Conservation (phyloP, 1,284 basidiomycete species). For the Heterobasidion parviporum region DNA sequence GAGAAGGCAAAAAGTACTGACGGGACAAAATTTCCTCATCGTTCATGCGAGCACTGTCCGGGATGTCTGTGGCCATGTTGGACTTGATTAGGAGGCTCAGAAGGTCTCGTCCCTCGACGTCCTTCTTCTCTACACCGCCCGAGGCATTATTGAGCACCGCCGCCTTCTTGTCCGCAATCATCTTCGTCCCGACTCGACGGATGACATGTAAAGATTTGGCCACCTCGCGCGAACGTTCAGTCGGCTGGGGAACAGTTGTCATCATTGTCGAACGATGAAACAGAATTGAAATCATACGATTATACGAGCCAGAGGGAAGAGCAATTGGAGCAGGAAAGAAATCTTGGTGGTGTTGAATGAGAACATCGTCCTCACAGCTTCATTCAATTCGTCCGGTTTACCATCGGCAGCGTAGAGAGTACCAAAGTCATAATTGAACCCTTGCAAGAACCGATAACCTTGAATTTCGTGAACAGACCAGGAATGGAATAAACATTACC, state of each 20-base stretch:
- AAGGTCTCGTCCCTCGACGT: constrained; percentile 33
- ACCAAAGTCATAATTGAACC: constrained; percentile 49
- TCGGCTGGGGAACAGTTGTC: constrained; percentile 1
- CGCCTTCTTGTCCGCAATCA: constrained; percentile 15
- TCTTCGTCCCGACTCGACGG: constrained; percentile 28
- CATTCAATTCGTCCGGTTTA: constrained; percentile 28
- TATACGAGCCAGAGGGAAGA: constrained; percentile 7
- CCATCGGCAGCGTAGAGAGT: constrained; percentile 17
- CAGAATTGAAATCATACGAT: constrained; percentile 4
- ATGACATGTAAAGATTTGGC: constrained; percentile 7
- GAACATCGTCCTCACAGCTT: constrained; percentile 26
- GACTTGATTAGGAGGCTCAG: constrained; percentile 51
- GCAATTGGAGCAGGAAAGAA: constrained; percentile 1
- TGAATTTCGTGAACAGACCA: not conserved
- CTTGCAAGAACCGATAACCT: constrained; percentile 11
- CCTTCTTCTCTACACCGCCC: constrained; percentile 19
- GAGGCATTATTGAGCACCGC: not conserved
- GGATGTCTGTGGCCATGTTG: constrained; percentile 53
- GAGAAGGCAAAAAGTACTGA: constrained; percentile 26
- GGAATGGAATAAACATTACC: constrained; percentile 15
- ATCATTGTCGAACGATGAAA: too few relatives aligned
- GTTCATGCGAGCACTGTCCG: constrained; percentile 49
- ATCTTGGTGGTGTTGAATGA: constrained; percentile 1
- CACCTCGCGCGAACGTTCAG: constrained; percentile 5
- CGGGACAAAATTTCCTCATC: constrained; percentile 73